Conservation (phyloP, 2,329 filamentous ascomycete species). For the Paraphaeosphaeria minitans region DNA sequence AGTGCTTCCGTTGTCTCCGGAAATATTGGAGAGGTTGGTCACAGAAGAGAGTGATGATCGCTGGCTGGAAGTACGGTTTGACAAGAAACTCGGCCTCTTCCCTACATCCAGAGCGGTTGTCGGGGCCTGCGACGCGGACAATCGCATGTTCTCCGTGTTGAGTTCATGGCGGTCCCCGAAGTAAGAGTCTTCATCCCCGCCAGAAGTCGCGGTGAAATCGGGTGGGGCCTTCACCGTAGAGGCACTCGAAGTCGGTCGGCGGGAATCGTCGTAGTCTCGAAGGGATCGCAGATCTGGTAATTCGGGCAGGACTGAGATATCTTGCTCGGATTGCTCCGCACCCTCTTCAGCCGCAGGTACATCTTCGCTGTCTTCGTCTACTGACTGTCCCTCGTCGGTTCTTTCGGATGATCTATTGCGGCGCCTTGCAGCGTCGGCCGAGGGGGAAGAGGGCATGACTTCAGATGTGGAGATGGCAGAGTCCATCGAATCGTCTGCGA, state of each 20-base stretch:
- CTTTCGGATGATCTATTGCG: slow-evolving; percentile 19
- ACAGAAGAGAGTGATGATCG: slow-evolving; percentile 64
- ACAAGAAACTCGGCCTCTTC: slow-evolving; percentile 61
- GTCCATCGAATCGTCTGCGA: slow-evolving; percentile 34
- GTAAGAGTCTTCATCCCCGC: slow-evolving; percentile 35
- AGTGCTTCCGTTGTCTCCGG: slow-evolving; percentile 72
- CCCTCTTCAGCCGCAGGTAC: slow-evolving; percentile 15
- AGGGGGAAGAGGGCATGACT: slow-evolving; percentile 50
- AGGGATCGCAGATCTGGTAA: background rate
- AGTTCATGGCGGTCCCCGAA: slow-evolving; percentile 36
- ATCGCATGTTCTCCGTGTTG: slow-evolving; percentile 34
- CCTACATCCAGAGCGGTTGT: slow-evolving; percentile 33
- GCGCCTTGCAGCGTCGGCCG: slow-evolving; percentile 49
- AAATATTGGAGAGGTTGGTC: slow-evolving; percentile 58
- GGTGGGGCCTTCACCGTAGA: slow-evolving; percentile 46
- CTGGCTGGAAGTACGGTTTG: slow-evolving; percentile 61
- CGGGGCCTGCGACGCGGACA: slow-evolving; percentile 25
- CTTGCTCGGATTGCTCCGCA: slow-evolving; percentile 9
- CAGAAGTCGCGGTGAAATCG: slow-evolving; percentile 31
- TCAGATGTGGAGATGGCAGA: slow-evolving; percentile 37
- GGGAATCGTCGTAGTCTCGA: slow-evolving; percentile 25
- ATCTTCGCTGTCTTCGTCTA: slow-evolving; percentile 12
- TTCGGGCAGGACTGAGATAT: background rate
- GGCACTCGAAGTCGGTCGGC: slow-evolving; percentile 45
- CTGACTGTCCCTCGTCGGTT: slow-evolving; percentile 5